A percentile compares a stretch with the other conserved stretches of the same genome.
Conservation (phyloP, 2,329 filamentous ascomycete genomes). For the Phyllosticta citriasiana region DNA sequence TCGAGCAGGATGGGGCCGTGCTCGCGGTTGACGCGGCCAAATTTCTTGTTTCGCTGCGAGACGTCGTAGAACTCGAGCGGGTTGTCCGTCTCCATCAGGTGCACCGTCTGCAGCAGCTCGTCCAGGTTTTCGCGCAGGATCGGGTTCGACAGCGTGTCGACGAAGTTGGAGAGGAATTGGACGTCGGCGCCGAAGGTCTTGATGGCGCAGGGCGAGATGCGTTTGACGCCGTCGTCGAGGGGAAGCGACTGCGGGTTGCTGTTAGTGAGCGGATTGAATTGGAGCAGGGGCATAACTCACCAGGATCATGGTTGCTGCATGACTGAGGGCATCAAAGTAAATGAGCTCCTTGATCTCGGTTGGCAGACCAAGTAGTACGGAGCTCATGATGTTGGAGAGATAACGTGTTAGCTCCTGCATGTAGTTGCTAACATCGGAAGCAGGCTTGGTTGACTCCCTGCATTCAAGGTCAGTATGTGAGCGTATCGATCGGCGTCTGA, state of each 20-base stretch:
- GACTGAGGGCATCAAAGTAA: conserved; percentile 90
- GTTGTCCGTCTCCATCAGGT: conserved; percentile 75
- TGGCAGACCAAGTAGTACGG: conserved; percentile 83
- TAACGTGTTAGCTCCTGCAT: conserved; percentile 93
- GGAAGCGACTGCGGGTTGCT: conserved; percentile 52
- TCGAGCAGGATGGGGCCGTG: conserved; percentile 85
- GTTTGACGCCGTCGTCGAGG: conserved; percentile 66
- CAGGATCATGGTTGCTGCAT: conserved; percentile 78
- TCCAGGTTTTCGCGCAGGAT: conserved; percentile 83
- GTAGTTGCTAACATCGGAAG: conserved; percentile 75
- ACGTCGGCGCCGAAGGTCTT: conserved; percentile 74
- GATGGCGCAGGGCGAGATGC: conserved; percentile 82
- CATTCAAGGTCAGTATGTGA: background rate
- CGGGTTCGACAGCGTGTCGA: conserved; percentile 76
- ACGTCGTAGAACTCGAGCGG: conserved; percentile 97
- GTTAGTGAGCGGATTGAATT: background rate
- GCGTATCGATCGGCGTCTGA: background rate
- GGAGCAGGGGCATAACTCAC: conserved; percentile 33
- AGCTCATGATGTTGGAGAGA: conserved; percentile 92
- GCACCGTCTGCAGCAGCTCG: conserved; percentile 85
- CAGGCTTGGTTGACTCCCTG: conserved; percentile 28
- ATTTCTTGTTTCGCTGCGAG: conserved; percentile 81
- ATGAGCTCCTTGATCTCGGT: conserved; percentile 95
- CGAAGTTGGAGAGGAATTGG: conserved; percentile 73
- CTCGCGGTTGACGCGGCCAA: conserved; percentile 81